Percentiles rank a stretch among this genome's conserved stretches.
phyloP scores from a whole-genome alignment of 1,284 basidiomycete species.

The Cryptococcus sp. region DNA sequence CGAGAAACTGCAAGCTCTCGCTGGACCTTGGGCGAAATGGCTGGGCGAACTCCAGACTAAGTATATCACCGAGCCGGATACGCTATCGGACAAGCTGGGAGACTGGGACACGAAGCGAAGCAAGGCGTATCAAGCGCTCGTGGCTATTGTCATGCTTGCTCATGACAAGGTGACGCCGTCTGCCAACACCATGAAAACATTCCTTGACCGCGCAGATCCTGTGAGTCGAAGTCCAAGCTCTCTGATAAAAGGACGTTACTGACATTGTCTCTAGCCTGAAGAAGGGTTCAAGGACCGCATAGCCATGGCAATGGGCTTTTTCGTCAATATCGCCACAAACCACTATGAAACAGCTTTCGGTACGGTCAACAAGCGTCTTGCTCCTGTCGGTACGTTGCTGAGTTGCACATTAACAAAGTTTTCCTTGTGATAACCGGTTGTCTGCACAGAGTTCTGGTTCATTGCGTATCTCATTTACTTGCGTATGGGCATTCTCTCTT shows the following conservation, averaged over 20 bases:
- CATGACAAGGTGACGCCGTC: slow-evolving; percentile 11
- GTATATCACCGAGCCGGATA: slow-evolving; percentile 28
- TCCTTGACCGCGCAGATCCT: slow-evolving; percentile 26
- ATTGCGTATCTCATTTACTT: slow-evolving; percentile 35
- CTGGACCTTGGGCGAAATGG: slow-evolving; percentile 38
- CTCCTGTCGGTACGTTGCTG: slow-evolving; percentile 43
- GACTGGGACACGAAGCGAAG: slow-evolving; percentile 28
- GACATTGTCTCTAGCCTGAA: slow-evolving; percentile 26
- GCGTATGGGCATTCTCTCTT: slow-evolving; percentile 29
- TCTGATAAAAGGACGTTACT: background rate
- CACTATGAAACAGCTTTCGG: slow-evolving; percentile 34
- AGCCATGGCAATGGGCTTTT: slow-evolving; percentile 34
- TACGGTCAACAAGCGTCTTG: slow-evolving; percentile 25
- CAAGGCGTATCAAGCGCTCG: slow-evolving; percentile 34
- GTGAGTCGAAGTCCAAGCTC: slow-evolving; percentile 14
- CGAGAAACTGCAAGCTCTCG: slow-evolving; percentile 47
- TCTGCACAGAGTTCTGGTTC: slow-evolving; percentile 41
- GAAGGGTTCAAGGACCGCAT: slow-evolving; percentile 27
- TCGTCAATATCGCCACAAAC: slow-evolving; percentile 34
- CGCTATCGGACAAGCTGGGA: slow-evolving; percentile 15
- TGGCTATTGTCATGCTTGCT: slow-evolving; percentile 26
- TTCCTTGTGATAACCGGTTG: background rate
- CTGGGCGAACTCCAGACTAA: slow-evolving; percentile 34
- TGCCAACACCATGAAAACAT: slow-evolving; percentile 9
- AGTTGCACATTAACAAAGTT: background rate